phyloP scores from a whole-genome alignment of 176 grass and related monocot genomes.

The Bolboschoenus planiculmis region DNA sequence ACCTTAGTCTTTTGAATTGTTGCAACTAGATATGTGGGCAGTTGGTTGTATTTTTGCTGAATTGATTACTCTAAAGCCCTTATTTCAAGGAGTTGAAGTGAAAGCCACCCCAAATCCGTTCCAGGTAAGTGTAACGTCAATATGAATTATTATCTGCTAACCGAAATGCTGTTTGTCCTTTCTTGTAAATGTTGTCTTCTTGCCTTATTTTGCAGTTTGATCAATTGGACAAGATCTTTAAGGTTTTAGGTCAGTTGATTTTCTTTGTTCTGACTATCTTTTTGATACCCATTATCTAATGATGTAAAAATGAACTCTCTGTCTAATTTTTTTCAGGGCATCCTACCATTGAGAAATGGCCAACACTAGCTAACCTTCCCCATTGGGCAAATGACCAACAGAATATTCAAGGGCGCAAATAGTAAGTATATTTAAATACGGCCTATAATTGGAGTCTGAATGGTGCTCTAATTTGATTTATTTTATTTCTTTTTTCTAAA shows the following conservation, averaged over 20 bases:
- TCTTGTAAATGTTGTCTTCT: slow-evolving; percentile 20
- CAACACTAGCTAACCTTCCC: slow-evolving; percentile 86
- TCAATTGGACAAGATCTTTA: slow-evolving; percentile 99
- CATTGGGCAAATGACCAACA: slow-evolving; percentile 84
- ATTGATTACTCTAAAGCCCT: slow-evolving; percentile 86
- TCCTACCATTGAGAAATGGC: slow-evolving; percentile 96
- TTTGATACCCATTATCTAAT: neutral
- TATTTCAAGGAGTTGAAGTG: slow-evolving; percentile 97
- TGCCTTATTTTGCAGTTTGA: slow-evolving; percentile 64
- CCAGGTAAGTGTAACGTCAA: slow-evolving; percentile 50
- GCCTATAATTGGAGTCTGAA: neutral
- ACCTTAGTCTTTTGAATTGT: slow-evolving; percentile 32
- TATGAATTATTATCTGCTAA: neutral
- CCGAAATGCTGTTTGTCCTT: neutral
- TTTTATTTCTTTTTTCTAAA: slow-evolving; percentile 22
- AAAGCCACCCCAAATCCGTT: slow-evolving; percentile 92
- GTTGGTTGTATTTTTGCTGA: slow-evolving; percentile 99
- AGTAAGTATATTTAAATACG: slow-evolving; percentile 46
- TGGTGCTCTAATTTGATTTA: neutral
- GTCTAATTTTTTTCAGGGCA: slow-evolving; percentile 42
- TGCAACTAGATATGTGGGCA: slow-evolving; percentile 99
- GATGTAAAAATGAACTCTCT: slow-evolving; percentile 26
- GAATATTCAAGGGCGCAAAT: slow-evolving; percentile 79
- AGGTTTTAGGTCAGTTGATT: slow-evolving; percentile 74
- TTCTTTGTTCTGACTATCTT: slow-evolving; percentile 8